A percentile compares a stretch with the other conserved stretches of the same genome.
Conservation (phyloP, 495 filamentous ascomycete species). For the Neurospora sp. region DNA sequence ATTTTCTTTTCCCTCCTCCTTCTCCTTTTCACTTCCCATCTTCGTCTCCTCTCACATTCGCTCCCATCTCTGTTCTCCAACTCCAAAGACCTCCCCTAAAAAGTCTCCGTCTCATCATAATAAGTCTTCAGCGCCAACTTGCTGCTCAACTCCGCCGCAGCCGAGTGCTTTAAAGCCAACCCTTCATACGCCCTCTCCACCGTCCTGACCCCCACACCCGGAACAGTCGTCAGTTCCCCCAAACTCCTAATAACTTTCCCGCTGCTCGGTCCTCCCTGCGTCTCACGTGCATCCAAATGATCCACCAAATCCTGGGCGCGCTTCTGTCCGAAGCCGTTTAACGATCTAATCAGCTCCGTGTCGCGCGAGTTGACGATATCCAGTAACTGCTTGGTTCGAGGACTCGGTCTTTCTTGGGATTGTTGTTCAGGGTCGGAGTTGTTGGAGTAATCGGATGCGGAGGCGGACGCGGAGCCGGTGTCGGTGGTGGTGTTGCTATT, state of each 20-base stretch:
- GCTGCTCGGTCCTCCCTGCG: not conserved
- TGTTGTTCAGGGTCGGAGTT: not conserved
- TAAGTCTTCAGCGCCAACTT: not conserved
- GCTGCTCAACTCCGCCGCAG: not conserved
- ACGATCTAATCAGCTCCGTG: constrained; percentile 52
- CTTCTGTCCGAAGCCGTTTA: constrained; percentile 63
- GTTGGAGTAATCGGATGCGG: constrained; percentile 37
- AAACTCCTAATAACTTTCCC: constrained; percentile 39
- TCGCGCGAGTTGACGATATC: constrained; percentile 82
- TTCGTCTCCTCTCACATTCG: not conserved
- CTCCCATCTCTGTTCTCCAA: not conserved
- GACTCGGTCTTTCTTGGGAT: constrained; percentile 10
- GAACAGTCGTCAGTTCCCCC: constrained; percentile 42
- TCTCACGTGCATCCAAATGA: constrained; percentile 27
- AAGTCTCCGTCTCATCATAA: not conserved
- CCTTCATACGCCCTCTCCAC: constrained; percentile 48
- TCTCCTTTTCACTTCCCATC: not conserved
- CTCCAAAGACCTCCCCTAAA: not conserved
- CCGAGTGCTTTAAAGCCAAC: too few species aligned
- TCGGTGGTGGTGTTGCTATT: constrained; percentile 23
- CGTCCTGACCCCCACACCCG: constrained; percentile 48
- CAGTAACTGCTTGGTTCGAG: constrained; percentile 60
- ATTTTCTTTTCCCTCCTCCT: not conserved
- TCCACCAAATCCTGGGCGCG: constrained; percentile 54
- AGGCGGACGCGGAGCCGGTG: constrained; percentile 40